Base-by-base conservation (phyloP, 768 basidiomycete genomes). In the Chalciporus pseudorubinellus region DNA sequence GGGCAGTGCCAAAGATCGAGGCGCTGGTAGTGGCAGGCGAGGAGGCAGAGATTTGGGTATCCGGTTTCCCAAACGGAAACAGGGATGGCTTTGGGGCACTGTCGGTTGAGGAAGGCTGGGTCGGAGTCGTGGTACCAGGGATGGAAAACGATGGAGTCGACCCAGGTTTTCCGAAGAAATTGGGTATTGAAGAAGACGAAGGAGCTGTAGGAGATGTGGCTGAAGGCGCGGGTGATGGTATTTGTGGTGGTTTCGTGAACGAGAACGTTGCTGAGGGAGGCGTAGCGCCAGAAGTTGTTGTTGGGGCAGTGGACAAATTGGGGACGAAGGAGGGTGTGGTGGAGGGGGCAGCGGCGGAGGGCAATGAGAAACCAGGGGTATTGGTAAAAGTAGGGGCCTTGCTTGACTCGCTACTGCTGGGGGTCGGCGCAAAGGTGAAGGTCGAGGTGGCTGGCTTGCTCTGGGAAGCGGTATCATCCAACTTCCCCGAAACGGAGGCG, bases 121-220 rank as follows among this genome's bases (percentile, higher is more conserved):
- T n/a, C 41, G 58, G 56, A 12, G 51, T 53, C 19, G 41, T 41
- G 44, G 31, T 39, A 36, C 49, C 48, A 18, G 42, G 29, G 24
- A 39, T 46, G 16, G 52, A 55, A 41, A 52, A 18, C 24, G 21
- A 61, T 38, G 48, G 16, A 8, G 41, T n/a, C 33, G 57, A 24
- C 59, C 55, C 28, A 28, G 48, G 21, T 22, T 75, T 70, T 21
- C 54, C 55, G 36, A 72, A 69, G 53, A 70, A 66, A 49, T 65
- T 69, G 24, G 71, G 62, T 20, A 63, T 44, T 18, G 58, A 28
- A 7, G 58, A 46, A 7, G 58, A 44, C 45, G 58, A 48, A 20
- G 53, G 16, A n/a, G 45, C 1, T 31, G 55, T 19, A 19, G 40
- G 16, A n/a, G 39, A 31, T 24, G 50, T 44, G 11, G 44, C 19